Evolutionary conservation across 306 rosid species (phyloP), one percentile per base, ranked within the genome.

Genomic region (Lathyrus sativus): DNA sequence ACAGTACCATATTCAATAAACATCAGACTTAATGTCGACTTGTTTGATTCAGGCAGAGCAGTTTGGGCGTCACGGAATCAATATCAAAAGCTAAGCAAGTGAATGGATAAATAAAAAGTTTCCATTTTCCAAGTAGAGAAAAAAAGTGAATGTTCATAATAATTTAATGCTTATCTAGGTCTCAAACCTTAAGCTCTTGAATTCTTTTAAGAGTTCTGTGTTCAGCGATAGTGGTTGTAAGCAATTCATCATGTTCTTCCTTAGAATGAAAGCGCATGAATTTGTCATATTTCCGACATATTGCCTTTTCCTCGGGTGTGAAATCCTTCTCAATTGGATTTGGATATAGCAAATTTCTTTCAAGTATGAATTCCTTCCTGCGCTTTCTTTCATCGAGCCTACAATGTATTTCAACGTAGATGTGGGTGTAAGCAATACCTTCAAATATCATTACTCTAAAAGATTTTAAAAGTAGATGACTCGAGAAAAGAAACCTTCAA

Each of bases 371-470:
- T 67, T 93, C 91, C 85, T 90, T 93, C 74, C 97, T 84, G 29
- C 83, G 93, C 78, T 90, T 86, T 77, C 98, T 86, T 84, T 90
- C 98, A 81, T 93, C 97, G 45, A 93, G 96, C 87, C 98, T 93
- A 90, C 58, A 83, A 58, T 35, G 45, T 67, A 48, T 53, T 68
- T 44, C 65, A 70, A 12, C 76, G 57, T 62, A 65, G 35, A 57
- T 14, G 28, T 14, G 18, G n/a, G 49, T 44, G 62, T 45, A 9
- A 65, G 65, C 38, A 77, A 51, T 54, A 74, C 38, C 63, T 54
- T 44, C n/a, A 65, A 54, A 75, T 55, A 17, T 62, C 42, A 66
- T 49, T 28, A 33, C 46, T 26, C 26, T 35, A 37, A 55, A 53
- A 28, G 71, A 49, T 70, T 31, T 14, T 6, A 28, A 59, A 7